Evolutionary conservation across 305 asterid genomes (phyloP), one percentile per base, ranked within the genome.

Genomic region (Fraxinus dipetala): DNA sequence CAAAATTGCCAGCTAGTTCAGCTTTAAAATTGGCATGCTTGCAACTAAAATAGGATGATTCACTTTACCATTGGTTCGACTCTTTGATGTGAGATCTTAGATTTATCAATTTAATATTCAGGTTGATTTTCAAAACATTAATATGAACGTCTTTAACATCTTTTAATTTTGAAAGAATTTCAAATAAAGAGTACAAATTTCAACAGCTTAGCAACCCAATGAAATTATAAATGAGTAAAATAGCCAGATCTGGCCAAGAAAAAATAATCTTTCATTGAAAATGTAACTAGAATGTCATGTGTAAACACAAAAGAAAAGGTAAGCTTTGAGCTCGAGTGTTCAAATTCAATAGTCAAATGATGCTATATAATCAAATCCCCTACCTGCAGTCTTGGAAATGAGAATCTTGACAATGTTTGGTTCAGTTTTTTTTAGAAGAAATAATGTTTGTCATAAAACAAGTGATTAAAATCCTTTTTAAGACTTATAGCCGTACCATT

Each of bases 321-420:
- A 2, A 2, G 70, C 70, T n/a, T 18, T 16, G 24, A 5, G 67
- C 26, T 16, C 20, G 10, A 56, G 61, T 75, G 59, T 75, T 75
- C 56, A 75, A 38, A 75, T 6, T 36, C 32, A 75, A 43, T 9
- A 38, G 59, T 75, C 78, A 75, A 75, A 75, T 30, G 32, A 35
- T 38, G 61, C 32, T 36, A 7, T 36, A n/a, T 74, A 36, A 34
- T 75, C 48, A 35, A 75, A 36, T 35, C 56, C 56, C 18, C 72
- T 31, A 20, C 70, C 70, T 61, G 72, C 32, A 18, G 74, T 63
- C 75, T 78, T 34, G 75, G 75, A 78, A 78, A 32, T 78, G 59
- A 32, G 9, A 78, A 78, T 61, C 73, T 78, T 20, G 75, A 59
- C 78, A 24, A 75, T 7, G 31, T 38, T 18, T 61, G 31, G 10